A percentile compares a stretch with the other conserved stretches of the same genome.
Conservation (phyloP, 495 filamentous ascomycete species). For the Daldinia vernicosa region DNA sequence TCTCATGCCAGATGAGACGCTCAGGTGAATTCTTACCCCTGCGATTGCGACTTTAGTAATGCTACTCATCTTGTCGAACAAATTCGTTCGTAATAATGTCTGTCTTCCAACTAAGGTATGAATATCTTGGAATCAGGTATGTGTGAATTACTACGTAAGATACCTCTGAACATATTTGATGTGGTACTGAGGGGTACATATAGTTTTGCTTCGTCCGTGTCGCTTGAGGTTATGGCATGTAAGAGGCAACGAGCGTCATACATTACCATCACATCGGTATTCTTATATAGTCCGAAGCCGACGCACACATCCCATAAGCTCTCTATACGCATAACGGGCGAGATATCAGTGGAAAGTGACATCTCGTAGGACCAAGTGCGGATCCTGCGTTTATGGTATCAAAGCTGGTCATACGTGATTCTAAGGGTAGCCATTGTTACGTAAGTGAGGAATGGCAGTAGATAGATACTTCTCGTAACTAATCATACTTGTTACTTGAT, state of each 20-base stretch:
- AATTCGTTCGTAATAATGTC: neutral
- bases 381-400: neutral
- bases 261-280: neutral
- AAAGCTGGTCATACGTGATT: neutral
- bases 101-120: neutral
- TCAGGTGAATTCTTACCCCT: constrained; percentile 49
- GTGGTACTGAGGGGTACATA: neutral
- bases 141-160: neutral
- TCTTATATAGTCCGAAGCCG: neutral
- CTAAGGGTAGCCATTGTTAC: neutral
- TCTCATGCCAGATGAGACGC: neutral
- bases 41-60: constrained; percentile 59
- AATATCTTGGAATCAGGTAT: neutral
- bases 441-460: too few relatives aligned
- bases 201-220: neutral
- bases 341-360: neutral
- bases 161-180: neutral
- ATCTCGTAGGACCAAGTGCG: neutral
- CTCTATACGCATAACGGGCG: neutral
- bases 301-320: neutral
- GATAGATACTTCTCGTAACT: too few relatives aligned
- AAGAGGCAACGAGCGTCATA: neutral
- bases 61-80: constrained; percentile 46
- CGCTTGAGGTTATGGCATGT: neutral
- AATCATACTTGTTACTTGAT: too few relatives aligned